Conservation (phyloP, 2,329 filamentous ascomycete species). For the Alternaria burnsii region DNA sequence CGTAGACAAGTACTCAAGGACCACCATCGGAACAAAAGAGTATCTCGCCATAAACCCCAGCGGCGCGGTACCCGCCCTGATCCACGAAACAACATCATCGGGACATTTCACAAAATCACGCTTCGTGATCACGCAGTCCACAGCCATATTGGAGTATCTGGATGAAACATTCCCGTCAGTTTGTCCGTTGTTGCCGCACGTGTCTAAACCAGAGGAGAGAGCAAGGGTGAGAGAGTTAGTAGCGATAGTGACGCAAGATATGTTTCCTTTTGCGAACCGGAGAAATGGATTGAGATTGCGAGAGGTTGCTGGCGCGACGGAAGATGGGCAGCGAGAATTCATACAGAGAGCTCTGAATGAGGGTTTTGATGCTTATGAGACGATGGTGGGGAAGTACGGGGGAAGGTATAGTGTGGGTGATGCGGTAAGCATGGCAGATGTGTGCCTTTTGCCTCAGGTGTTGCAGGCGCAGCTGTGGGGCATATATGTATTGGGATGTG, state of each 20-base stretch:
- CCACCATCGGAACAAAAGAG: constrained; percentile 58
- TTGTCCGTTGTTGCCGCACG: constrained; percentile 45
- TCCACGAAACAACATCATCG: constrained; percentile 60
- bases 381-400: constrained; percentile 46
- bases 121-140: not conserved
- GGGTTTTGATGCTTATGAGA: constrained; percentile 67
- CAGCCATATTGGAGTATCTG: not conserved
- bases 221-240: constrained; percentile 64
- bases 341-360: constrained; percentile 54
- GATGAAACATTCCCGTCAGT: not conserved
- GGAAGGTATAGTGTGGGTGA: constrained; percentile 66
- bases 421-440: constrained; percentile 65
- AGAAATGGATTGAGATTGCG: constrained; percentile 61
- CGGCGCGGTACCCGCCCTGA: constrained; percentile 9
- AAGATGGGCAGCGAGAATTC: constrained; percentile 13
- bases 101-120: not conserved
- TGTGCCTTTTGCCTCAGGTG: constrained; percentile 65
- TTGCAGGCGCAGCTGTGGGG: constrained; percentile 66
- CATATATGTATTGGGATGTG: constrained; percentile 55
- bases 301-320: constrained; percentile 47
- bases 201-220: constrained; percentile 51
- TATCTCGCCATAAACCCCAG: constrained; percentile 64
- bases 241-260: constrained; percentile 64
- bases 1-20: constrained; percentile 58
- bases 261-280: constrained; percentile 69